Evolutionary conservation across 495 filamentous ascomycete genomes (phyloP).

Genomic region (Venustampulla echinocandica): DNA sequence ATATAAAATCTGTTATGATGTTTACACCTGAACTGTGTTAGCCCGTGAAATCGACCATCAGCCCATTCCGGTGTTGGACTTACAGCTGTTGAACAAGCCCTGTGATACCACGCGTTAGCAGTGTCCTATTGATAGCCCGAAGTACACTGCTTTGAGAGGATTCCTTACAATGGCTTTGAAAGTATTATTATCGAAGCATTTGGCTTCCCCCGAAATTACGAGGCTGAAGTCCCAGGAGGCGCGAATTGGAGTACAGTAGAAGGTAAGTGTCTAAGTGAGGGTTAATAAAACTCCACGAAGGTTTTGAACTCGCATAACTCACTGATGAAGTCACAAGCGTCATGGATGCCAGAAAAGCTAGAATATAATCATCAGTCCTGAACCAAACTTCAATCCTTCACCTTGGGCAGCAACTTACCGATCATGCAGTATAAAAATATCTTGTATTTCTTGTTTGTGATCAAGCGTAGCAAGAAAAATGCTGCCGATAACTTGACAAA

Average conservation of each 20-base stretch:
- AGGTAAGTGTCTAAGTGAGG: constrained; percentile 24
- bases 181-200: constrained; percentile 27
- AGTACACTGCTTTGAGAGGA: not conserved
- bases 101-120: not conserved
- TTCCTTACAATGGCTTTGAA: constrained; percentile 25
- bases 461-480: constrained; percentile 31
- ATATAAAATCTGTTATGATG: constrained; percentile 38
- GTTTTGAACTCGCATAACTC: not conserved
- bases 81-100: constrained; percentile 1
- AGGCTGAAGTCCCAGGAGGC: constrained; percentile 31
- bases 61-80: not conserved
- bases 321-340: constrained; percentile 26
- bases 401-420: constrained; percentile 1
- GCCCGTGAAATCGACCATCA: not conserved
- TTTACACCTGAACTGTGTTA: constrained; percentile 26
- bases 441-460: constrained; percentile 25
- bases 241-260: constrained; percentile 28
- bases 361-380: too few relatives aligned
- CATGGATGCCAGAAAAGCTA: constrained; percentile 29
- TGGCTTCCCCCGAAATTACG: constrained; percentile 4
- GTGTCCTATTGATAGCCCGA: not conserved
- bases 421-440: constrained; percentile 22
- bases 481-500: constrained; percentile 17
- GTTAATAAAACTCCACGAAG: not conserved
- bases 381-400: too few relatives aligned